Conservation (phyloP, 768 basidiomycete genomes). For the Pisolithus microcarpus region DNA sequence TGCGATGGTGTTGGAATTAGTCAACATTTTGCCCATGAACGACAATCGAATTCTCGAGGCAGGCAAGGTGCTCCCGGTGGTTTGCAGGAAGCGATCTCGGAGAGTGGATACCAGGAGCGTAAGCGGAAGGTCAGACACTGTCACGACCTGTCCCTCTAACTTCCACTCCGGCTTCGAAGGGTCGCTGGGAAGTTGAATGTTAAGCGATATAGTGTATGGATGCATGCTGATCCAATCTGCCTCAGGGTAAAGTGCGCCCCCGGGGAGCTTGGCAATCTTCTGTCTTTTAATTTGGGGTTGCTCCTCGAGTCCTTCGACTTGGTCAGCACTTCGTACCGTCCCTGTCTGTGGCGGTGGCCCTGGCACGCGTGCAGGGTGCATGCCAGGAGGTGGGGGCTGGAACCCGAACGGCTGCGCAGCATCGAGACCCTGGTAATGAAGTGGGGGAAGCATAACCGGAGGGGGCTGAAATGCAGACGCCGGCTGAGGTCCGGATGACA, state of each 20-base stretch:
- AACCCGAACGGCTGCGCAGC: slow-evolving; percentile 74
- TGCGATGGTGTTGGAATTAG: slow-evolving; percentile 79
- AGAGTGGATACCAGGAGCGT: slow-evolving; percentile 81
- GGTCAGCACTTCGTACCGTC: slow-evolving; percentile 71
- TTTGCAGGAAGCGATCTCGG: slow-evolving; percentile 78
- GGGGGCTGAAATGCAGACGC: slow-evolving; percentile 61
- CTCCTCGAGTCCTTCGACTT: slow-evolving; percentile 71
- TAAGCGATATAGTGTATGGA: slow-evolving; percentile 83
- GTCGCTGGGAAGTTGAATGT: slow-evolving; percentile 77
- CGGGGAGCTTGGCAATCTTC: slow-evolving; percentile 77
- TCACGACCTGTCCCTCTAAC: slow-evolving; percentile 71
- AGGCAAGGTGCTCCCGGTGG: slow-evolving; percentile 71
- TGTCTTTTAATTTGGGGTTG: slow-evolving; percentile 83
- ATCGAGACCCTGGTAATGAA: slow-evolving; percentile 77
- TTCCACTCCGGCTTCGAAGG: slow-evolving; percentile 90
- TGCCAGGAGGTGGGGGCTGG: slow-evolving; percentile 59
- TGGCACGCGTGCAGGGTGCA: slow-evolving; percentile 64
- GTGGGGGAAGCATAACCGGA: slow-evolving; percentile 77
- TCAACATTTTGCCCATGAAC: slow-evolving; percentile 78
- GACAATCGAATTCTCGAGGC: slow-evolving; percentile 77
- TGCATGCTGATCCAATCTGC: slow-evolving; percentile 89
- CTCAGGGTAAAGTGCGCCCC: slow-evolving; percentile 78
- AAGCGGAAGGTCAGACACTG: slow-evolving; percentile 76
- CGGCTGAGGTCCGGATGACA: slow-evolving; percentile 90
- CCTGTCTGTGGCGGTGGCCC: slow-evolving; percentile 49